Evolutionary conservation across 805 yeast species (phyloP).

Genomic region (Komagataella kurtzmanii): DNA sequence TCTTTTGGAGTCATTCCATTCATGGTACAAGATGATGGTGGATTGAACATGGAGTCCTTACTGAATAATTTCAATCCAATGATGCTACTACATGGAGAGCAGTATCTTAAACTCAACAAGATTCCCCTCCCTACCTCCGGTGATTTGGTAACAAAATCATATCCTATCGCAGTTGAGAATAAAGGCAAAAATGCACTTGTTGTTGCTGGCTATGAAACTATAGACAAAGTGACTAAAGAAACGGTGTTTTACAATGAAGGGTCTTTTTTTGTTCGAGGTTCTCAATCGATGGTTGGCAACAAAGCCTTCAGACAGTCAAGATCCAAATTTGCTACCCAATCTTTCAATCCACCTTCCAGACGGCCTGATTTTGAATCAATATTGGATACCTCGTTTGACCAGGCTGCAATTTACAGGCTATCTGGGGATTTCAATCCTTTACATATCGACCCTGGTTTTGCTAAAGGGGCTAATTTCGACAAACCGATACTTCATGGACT

Average conservation of each 20-base stretch:
- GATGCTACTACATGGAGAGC: slow-evolving; percentile 90
- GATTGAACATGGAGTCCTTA: slow-evolving; percentile 41
- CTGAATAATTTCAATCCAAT: slow-evolving; percentile 82
- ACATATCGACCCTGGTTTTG: slow-evolving; percentile 87
- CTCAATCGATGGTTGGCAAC: slow-evolving; percentile 41
- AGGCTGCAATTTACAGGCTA: slow-evolving; percentile 82
- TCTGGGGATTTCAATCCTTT: slow-evolving; percentile 93
- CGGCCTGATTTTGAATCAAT: slow-evolving; percentile 55
- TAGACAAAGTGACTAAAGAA: slow-evolving; percentile 57
- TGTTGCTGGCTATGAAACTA: slow-evolving; percentile 59
- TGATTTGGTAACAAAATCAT: slow-evolving; percentile 41
- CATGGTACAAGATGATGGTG: slow-evolving; percentile 48
- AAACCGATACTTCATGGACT: slow-evolving; percentile 89
- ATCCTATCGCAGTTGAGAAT: slow-evolving; percentile 64
- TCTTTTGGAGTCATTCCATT: slow-evolving; percentile 85
- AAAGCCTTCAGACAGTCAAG: slow-evolving; percentile 28
- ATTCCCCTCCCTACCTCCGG: slow-evolving; percentile 73
- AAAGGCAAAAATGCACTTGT: slow-evolving; percentile 79
- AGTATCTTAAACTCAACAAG: slow-evolving; percentile 63
- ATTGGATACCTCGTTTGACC: slow-evolving; percentile 49
- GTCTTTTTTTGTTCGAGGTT: slow-evolving; percentile 72
- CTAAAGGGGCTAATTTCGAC: slow-evolving; percentile 75
- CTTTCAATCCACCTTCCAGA: slow-evolving; percentile 47
- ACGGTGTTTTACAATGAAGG: slow-evolving; percentile 68
- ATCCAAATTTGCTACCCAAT: slow-evolving; percentile 45